Evolutionary conservation across 2,329 filamentous ascomycete genomes (phyloP).

Genomic region (Rachicladosporium sp.): DNA sequence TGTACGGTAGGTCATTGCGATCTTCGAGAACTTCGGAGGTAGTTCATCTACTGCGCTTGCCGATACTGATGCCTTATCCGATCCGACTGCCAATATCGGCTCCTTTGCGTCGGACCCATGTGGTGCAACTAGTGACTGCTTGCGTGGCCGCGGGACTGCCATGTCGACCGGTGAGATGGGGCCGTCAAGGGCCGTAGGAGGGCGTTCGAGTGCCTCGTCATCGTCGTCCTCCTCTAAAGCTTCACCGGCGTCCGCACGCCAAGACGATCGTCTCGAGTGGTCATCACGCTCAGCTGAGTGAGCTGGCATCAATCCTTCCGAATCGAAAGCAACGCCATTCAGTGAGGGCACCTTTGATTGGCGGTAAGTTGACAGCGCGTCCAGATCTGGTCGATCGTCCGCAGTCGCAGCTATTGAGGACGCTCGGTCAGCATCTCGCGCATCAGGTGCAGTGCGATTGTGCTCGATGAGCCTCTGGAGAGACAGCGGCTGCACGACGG

Average conservation of each 20-base stretch:
- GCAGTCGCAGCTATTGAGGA: slow-evolving; percentile 42
- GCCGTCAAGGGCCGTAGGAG: slow-evolving; percentile 1
- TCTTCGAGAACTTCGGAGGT: slow-evolving; percentile 58
- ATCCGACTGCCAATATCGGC: too few relatives aligned
- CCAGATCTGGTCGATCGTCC: slow-evolving; percentile 24
- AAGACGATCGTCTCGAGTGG: too few relatives aligned
- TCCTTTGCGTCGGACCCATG: too few relatives aligned
- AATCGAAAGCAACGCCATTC: too few relatives aligned
- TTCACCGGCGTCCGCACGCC: slow-evolving; percentile 4
- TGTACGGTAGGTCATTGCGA: slow-evolving; percentile 73
- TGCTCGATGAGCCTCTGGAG: slow-evolving; percentile 6
- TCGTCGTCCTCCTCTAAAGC: slow-evolving; percentile 10
- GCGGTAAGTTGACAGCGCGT: too few relatives aligned
- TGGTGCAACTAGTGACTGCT: neutral
- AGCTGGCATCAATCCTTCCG: too few relatives aligned
- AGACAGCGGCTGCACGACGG: neutral
- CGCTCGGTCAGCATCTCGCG: slow-evolving; percentile 28
- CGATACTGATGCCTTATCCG: slow-evolving; percentile 2
- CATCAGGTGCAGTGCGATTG: slow-evolving; percentile 13
- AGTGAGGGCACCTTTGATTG: neutral
- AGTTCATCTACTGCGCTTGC: slow-evolving; percentile 46
- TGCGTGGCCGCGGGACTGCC: neutral
- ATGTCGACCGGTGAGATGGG: slow-evolving; percentile 1
- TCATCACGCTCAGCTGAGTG: too few relatives aligned
- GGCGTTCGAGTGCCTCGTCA: slow-evolving; percentile 10